phyloP scores from a whole-genome alignment of 108 stramenopile species.

The Fistulifera solaris region DNA sequence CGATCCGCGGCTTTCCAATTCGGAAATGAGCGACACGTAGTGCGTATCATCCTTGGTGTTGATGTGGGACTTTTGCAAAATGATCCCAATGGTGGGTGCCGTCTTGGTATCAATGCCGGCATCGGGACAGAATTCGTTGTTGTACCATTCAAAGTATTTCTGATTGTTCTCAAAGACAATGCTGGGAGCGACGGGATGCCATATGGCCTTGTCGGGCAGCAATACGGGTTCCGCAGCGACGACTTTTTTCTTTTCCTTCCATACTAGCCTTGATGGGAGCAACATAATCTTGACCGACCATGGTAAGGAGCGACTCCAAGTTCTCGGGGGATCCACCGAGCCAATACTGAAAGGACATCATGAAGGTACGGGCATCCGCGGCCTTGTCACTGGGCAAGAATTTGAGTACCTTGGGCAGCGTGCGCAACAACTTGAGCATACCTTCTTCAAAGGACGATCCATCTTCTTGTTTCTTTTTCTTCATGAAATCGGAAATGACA shows the following conservation, averaged over 20 bases:
- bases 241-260: conserved; percentile 68
- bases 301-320: conserved; percentile 83
- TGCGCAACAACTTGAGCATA: conserved; percentile 93
- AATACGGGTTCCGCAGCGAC: conserved; percentile 83
- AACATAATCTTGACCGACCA: conserved; percentile 91
- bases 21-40: conserved; percentile 91
- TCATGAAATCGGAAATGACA: conserved; percentile 95
- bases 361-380: conserved; percentile 91
- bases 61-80: conserved; percentile 97
- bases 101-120: conserved; percentile 86
- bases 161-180: conserved; percentile 82
- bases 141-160: conserved; percentile 91
- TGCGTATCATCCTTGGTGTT: conserved; percentile 97
- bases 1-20: conserved; percentile 89
- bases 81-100: conserved; percentile 86
- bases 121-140: conserved; percentile 88
- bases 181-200: conserved; percentile 91
- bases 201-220: conserved; percentile 96
- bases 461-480: conserved; percentile 96
- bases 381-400: conserved; percentile 96
- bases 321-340: conserved; percentile 92
- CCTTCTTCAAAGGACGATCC: conserved; percentile 95
- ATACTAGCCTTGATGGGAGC: conserved; percentile 65
- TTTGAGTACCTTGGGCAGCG: conserved; percentile 94
- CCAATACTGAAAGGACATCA: conserved; percentile 99